phyloP scores from a whole-genome alignment of 129 eudicot genomes.

The Artemisia argyi region DNA sequence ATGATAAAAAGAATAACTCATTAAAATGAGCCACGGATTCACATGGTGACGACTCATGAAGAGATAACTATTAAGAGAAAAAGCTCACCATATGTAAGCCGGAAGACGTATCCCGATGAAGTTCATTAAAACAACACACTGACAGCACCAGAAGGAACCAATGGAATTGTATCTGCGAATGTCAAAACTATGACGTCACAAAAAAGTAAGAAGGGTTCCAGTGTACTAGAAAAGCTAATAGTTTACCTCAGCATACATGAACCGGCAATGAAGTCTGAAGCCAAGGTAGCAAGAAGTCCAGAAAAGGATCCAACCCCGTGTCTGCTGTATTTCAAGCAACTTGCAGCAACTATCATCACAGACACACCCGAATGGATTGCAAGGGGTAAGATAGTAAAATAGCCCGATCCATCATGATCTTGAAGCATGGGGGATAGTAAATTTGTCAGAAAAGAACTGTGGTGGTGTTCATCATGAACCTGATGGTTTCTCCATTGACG shows the following conservation, averaged over 20 bases:
- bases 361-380: background rate
- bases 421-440: background rate
- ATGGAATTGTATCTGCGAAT: no score
- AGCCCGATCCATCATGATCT: slow-evolving; percentile 1
- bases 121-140: background rate
- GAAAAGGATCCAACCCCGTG: background rate
- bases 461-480: slow-evolving; percentile 4
- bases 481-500: slow-evolving; percentile 3
- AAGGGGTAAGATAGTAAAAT: background rate
- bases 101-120: background rate
- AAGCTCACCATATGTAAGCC: slow-evolving; percentile 11
- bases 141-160: background rate
- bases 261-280: background rate
- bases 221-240: background rate
- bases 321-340: background rate
- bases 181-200: no score
- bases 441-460: slow-evolving; percentile 3
- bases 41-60: background rate
- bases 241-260: slow-evolving; percentile 4
- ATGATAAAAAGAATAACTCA: no score
- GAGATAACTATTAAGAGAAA: background rate
- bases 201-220: no score
- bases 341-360: background rate
- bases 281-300: background rate
- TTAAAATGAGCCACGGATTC: no score